Evolutionary conservation across 1,284 basidiomycete species (phyloP), one percentile per base, ranked within the genome.

Genomic region (Coniophora puteana): DNA sequence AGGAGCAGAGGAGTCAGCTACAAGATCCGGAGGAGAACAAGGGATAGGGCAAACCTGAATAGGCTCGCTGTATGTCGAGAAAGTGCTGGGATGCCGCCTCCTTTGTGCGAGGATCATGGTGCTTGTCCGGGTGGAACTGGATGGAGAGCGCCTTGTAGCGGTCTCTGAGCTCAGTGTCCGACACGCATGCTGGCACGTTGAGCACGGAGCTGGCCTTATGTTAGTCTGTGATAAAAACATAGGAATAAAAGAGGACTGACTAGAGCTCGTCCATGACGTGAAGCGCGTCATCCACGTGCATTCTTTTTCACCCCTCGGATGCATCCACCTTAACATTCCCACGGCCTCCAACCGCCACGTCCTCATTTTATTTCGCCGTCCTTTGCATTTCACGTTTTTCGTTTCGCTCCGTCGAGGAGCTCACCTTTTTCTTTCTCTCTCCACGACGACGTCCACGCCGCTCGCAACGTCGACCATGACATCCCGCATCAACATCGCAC

Each of bases 111-210:
- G 77, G 70, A 51, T 79, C 76, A n/a, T 66, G 71, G 48, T 91
- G 87, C 55, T 85, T 90, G 70, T 93, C 89, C 3, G 89, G 89
- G 52, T 92, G 89, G 44, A 89, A 86, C n/a, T 83, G 62, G n/a
- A 90, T 69, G 1, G 87, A 89, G 20, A 90, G 60, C 8, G 76
- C 62, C 36, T 74, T 71, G 57, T 89, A 84, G 33, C 82, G 73
- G 44, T 90, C 88, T 38, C 83, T 74, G 48, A 90, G 80, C 51
- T 88, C 82, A 40, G 67, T 65, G 37, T 77, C 72, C 2, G 80
- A 74, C 0, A 88, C 86, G 22, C 72, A 70, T 37, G 63, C 69
- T 22, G 80, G 74, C 26, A 90, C 61, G 50, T 89, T 89, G 34
- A 89, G 72, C 32, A 88, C 71, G 11, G 81, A 65, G 59, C 83